phyloP scores from a whole-genome alignment of 345 rosid species.

The Eutrema heterophyllum region DNA sequence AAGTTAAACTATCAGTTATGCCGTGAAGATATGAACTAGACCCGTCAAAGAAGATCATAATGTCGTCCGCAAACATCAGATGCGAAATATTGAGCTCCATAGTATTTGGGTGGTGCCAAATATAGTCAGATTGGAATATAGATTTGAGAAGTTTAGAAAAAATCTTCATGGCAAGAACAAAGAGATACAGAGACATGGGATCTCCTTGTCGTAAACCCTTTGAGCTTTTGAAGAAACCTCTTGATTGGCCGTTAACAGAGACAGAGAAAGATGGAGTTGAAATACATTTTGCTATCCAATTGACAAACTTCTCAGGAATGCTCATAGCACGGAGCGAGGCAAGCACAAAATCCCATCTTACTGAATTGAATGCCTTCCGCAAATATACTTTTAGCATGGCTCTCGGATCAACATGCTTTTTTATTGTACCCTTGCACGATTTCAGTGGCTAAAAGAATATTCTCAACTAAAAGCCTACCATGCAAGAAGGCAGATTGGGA shows the following conservation, averaged over 20 bases:
- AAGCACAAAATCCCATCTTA: not conserved
- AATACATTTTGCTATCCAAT: not conserved
- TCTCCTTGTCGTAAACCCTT: no score
- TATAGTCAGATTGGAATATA: no score
- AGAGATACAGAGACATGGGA: no score
- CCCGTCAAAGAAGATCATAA: no score
- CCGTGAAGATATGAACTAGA: no score
- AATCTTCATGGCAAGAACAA: no score
- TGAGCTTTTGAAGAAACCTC: no score
- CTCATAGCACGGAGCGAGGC: fast-evolving
- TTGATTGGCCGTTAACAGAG: not conserved
- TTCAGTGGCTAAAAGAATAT: not conserved
- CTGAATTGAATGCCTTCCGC: not conserved
- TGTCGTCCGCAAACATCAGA: no score
- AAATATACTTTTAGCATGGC: not conserved
- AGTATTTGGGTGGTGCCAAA: no score
- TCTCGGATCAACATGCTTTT: fast-evolving
- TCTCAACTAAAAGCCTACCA: not conserved
- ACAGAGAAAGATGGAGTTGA: not conserved
- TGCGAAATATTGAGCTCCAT: no score
- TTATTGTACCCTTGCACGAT: not conserved
- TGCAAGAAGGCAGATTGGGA: not conserved
- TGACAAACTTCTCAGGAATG: not conserved
- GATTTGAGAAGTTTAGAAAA: no score
- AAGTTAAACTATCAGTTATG: no score